Evolutionary conservation across 805 yeast species (phyloP).

Genomic region (Ogataea nitratoaversa): DNA sequence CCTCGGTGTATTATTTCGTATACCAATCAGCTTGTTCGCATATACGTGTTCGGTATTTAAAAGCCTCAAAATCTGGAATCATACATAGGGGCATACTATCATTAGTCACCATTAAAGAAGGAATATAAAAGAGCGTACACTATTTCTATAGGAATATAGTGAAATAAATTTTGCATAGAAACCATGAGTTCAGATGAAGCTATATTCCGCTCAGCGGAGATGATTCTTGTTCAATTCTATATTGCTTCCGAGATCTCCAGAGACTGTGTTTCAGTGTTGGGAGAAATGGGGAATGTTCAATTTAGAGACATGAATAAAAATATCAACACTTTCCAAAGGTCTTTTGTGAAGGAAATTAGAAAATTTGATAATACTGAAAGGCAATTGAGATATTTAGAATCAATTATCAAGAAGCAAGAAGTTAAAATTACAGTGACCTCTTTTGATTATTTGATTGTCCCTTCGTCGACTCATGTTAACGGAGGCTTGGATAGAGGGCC

Average conservation of each 20-base stretch:
- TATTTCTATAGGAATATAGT: no score
- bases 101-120: no score
- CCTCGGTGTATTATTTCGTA: no score
- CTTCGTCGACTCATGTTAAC: slow-evolving; percentile 14
- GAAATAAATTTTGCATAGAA: not conserved
- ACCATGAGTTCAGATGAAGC: slow-evolving; percentile 20
- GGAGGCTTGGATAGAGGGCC: slow-evolving; percentile 13
- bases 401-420: slow-evolving; percentile 46
- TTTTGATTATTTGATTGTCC: slow-evolving; percentile 22
- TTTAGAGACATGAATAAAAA: slow-evolving; percentile 83
- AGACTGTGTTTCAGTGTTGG: slow-evolving; percentile 80
- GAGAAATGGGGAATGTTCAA: slow-evolving; percentile 81
- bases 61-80: no score
- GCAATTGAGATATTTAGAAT: slow-evolving; percentile 58
- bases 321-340: slow-evolving; percentile 81
- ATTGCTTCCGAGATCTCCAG: slow-evolving; percentile 87
- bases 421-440: slow-evolving; percentile 29
- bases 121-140: no score
- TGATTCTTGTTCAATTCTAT: slow-evolving; percentile 89
- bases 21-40: no score
- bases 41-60: no score
- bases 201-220: slow-evolving; percentile 73
- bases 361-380: slow-evolving; percentile 83
- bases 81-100: no score
- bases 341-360: slow-evolving; percentile 85